Percentiles rank a stretch among this genome's conserved stretches.
phyloP scores from a whole-genome alignment of 2,329 filamentous ascomycete genomes.

The Helotiales sp. region DNA sequence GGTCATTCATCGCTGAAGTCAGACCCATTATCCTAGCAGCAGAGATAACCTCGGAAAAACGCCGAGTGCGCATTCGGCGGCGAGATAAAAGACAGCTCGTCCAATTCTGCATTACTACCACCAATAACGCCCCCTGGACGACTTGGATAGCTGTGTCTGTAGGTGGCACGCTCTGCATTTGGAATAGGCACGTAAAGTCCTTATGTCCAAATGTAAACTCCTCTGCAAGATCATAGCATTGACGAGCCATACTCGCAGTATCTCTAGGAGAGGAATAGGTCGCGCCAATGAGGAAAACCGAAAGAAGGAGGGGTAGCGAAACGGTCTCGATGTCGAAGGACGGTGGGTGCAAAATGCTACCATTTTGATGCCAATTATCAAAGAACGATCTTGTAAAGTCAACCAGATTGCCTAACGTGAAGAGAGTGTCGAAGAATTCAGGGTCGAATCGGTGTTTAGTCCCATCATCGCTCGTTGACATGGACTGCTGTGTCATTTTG shows the following conservation, averaged over 20 bases:
- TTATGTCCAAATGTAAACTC: slow-evolving; percentile 5
- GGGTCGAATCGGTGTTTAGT: not conserved
- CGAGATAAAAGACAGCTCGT: not conserved
- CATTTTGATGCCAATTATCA: slow-evolving; percentile 9
- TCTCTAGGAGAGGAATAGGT: slow-evolving; percentile 10
- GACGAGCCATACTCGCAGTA: slow-evolving; percentile 3
- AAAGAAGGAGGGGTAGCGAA: slow-evolving; percentile 10
- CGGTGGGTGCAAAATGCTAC: slow-evolving; percentile 9
- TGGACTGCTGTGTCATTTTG: not conserved
- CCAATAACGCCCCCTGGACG: slow-evolving; percentile 6
- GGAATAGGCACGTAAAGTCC: not conserved
- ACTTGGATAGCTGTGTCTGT: not conserved
- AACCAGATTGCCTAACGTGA: slow-evolving; percentile 40
- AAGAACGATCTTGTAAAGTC: slow-evolving; percentile 38
- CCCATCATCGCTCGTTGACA: not conserved
- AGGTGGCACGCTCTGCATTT: not conserved
- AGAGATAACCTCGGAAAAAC: slow-evolving; percentile 2
- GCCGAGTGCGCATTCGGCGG: not conserved
- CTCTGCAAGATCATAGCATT: slow-evolving; percentile 7
- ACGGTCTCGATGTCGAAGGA: slow-evolving; percentile 10
- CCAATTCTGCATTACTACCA: slow-evolving; percentile 4
- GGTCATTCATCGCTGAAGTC: not conserved
- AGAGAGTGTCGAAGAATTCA: not conserved
- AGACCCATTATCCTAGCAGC: not conserved
- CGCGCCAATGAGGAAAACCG: slow-evolving; percentile 11